Conservation (phyloP, 768 basidiomycete genomes). For the Botryobasidium botryosum region DNA sequence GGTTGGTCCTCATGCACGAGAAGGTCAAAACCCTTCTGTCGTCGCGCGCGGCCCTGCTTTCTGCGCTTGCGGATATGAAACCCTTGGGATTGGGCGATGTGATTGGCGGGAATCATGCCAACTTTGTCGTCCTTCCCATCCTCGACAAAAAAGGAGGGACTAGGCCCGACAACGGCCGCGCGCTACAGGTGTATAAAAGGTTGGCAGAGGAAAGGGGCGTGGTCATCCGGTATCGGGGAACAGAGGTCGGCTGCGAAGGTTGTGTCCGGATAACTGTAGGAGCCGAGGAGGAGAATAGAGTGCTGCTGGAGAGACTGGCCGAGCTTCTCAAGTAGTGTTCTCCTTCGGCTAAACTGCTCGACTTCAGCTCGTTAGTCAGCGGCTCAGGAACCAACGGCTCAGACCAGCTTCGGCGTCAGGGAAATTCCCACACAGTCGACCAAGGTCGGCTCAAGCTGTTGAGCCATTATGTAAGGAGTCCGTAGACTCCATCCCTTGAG, state of each 20-base stretch:
- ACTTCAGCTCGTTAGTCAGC: too few species aligned
- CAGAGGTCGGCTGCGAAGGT: slow-evolving; percentile 69
- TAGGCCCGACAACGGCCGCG: slow-evolving; percentile 20
- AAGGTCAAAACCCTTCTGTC: slow-evolving; percentile 42
- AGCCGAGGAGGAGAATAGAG: slow-evolving; percentile 57
- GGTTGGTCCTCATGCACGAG: slow-evolving; percentile 43
- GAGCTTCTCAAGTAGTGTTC: slow-evolving; percentile 26
- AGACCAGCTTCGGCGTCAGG: too few species aligned
- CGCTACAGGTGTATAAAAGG: slow-evolving; percentile 45
- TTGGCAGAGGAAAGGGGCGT: slow-evolving; percentile 76
- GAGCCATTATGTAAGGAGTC: too few species aligned
- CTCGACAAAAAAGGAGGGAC: slow-evolving; percentile 37
- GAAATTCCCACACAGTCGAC: too few species aligned
- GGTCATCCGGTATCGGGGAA: slow-evolving; percentile 80
- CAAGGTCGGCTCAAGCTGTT: too few species aligned
- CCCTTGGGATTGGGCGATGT: slow-evolving; percentile 40
- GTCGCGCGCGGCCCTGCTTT: slow-evolving; percentile 40
- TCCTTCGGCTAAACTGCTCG: too few species aligned
- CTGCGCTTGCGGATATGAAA: slow-evolving; percentile 25
- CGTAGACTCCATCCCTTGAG: too few species aligned
- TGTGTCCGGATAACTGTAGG: slow-evolving; percentile 87
- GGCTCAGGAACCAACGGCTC: too few species aligned
- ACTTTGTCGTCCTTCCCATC: slow-evolving; percentile 76
- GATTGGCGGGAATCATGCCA: slow-evolving; percentile 76
- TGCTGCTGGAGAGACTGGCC: slow-evolving; percentile 36